Conservation (phyloP, 2,329 filamentous ascomycete genomes). For the Fusarium kyushuense region DNA sequence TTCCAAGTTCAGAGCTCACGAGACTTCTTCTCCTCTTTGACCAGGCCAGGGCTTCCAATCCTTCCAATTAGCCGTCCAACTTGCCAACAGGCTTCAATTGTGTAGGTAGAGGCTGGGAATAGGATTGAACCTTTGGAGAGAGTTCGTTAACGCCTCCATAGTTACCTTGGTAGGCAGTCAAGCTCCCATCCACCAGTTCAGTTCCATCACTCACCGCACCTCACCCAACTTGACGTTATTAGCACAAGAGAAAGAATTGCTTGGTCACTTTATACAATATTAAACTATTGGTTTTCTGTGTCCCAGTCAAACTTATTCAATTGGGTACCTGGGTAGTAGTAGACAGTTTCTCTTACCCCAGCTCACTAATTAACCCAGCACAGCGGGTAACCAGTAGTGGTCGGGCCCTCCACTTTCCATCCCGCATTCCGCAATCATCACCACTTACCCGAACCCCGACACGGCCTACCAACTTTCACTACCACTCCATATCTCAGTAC, state of each 20-base stretch:
- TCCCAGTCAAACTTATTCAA: neutral
- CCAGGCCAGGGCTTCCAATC: conserved; percentile 22
- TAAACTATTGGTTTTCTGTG: neutral
- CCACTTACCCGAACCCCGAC: conserved; percentile 16
- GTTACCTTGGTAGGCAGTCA: neutral
- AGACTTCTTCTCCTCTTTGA: conserved; percentile 23
- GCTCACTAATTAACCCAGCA: conserved; percentile 11
- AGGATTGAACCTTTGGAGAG: conserved; percentile 7
- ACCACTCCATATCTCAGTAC: conserved; percentile 5
- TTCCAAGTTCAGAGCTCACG: conserved; percentile 31
- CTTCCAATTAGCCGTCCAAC: conserved; percentile 12
- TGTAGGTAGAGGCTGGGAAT: neutral
- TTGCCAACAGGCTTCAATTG: neutral
- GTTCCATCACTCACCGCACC: conserved; percentile 5
- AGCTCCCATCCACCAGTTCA: conserved; percentile 23
- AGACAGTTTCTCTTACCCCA: neutral
- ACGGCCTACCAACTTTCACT: conserved; percentile 20
- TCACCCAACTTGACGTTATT: neutral
- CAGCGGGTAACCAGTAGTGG: neutral
- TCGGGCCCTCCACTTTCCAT: conserved; percentile 42
- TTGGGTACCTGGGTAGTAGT: neutral
- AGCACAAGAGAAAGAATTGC: neutral
- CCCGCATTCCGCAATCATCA: conserved; percentile 43
- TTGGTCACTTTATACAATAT: neutral
- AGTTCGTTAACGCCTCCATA: neutral